These are phyloP conservation scores for Luvunga scandens DNA, from an alignment of 345 rosid species.

Conservation along the genomic window DNA sequence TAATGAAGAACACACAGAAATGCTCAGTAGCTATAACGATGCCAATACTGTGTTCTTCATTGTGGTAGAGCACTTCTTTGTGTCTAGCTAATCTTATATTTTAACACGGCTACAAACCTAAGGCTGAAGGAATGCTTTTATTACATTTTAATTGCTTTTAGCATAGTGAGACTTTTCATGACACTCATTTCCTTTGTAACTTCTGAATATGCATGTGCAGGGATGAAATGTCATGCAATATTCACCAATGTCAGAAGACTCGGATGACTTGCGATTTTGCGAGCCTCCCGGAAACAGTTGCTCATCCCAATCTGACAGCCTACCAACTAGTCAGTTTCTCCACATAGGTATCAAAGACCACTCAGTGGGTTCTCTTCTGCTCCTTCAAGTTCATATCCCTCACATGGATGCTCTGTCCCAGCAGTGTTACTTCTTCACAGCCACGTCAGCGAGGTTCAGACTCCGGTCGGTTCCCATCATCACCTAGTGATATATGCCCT, in stretches of 20 bases:
- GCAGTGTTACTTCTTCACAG: constrained; percentile 38
- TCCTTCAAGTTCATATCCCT: constrained; percentile 35
- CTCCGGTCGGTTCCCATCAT: constrained; percentile 90
- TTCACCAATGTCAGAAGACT: constrained; percentile 97
- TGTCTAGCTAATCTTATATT: neutral
- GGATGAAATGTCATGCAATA: constrained; percentile 82
- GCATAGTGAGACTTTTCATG: neutral
- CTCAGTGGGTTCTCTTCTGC: constrained; percentile 39
- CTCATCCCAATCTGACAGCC: constrained; percentile 70
- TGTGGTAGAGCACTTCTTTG: neutral
- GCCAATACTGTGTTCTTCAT: neutral
- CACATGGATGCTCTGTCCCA: constrained; percentile 26
- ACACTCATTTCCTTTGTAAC: neutral
- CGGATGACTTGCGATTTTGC: constrained; percentile 62
- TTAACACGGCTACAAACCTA: neutral
- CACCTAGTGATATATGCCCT: constrained; percentile 97
- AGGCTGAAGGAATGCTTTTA: neutral
- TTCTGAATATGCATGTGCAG: constrained; percentile 29
- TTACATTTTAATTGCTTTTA: neutral
- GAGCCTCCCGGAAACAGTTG: constrained; percentile 48
- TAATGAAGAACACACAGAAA: no score
- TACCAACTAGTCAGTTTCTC: constrained; percentile 85
- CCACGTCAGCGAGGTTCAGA: constrained; percentile 78
- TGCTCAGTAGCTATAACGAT: neutral
- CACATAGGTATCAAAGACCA: constrained; percentile 65